Conservation (phyloP, 1,139 yeast genomes). For the Geotrichum europaeum region DNA sequence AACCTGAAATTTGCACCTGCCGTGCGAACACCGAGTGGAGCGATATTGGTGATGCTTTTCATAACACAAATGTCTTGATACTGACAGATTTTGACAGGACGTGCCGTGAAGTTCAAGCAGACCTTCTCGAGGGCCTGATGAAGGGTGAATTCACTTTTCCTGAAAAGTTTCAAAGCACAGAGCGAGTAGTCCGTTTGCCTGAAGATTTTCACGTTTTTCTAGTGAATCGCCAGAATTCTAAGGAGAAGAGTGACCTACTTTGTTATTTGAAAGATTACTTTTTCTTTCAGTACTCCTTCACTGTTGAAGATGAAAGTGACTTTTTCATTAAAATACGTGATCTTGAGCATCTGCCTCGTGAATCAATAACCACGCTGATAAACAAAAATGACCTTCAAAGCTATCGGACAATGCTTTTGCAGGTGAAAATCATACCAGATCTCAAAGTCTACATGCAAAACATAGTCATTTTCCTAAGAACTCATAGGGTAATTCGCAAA, state of each 20-base stretch:
- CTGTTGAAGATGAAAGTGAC: conserved; percentile 4
- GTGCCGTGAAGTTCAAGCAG: conserved; percentile 25
- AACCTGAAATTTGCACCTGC: conserved; percentile 7
- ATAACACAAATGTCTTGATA: conserved; percentile 21
- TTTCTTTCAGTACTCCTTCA: conserved; percentile 17
- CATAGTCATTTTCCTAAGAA: conserved; percentile 44
- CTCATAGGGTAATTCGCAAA: conserved; percentile 45
- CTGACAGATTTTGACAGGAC: conserved; percentile 28
- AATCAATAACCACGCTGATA: conserved; percentile 1
- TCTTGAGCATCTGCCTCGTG: conserved; percentile 7
- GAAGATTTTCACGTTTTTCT: not conserved
- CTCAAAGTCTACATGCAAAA: conserved; percentile 50
- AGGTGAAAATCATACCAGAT: conserved; percentile 41
- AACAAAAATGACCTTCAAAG: conserved; percentile 4
- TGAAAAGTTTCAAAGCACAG: conserved; percentile 13
- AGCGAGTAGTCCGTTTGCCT: not conserved
- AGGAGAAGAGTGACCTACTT: not conserved
- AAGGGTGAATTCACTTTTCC: not conserved
- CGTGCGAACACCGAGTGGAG: conserved; percentile 12
- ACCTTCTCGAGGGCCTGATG: conserved; percentile 24
- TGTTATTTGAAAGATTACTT: conserved; percentile 15
- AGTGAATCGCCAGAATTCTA: not conserved
- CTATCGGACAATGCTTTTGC: conserved; percentile 8
- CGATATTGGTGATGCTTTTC: conserved; percentile 3
- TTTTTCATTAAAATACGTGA: not conserved